Evolutionary conservation across 331 rosid genomes (phyloP).

Genomic region (Arachis monticola): DNA sequence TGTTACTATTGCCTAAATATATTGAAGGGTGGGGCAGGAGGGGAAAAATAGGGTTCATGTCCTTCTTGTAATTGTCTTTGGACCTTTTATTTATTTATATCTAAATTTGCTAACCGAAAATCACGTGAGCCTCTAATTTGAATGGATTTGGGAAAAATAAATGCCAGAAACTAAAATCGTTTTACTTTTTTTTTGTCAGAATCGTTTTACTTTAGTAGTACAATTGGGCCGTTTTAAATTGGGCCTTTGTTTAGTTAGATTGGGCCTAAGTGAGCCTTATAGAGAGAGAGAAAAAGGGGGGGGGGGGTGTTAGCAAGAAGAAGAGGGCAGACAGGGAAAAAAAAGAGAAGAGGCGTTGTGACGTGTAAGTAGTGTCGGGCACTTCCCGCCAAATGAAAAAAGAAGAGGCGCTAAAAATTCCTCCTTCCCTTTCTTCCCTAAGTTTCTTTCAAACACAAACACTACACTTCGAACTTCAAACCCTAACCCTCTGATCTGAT

Average conservation of each 20-base stretch:
- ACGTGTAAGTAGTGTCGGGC: not conserved
- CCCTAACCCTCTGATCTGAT: not conserved
- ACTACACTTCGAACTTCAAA: slow-evolving; percentile 28
- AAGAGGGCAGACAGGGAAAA: not conserved
- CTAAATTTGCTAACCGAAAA: too few relatives aligned
- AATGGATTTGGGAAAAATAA: too few relatives aligned
- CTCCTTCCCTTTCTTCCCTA: not conserved
- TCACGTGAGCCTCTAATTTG: too few relatives aligned
- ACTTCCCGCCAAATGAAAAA: slow-evolving; percentile 50
- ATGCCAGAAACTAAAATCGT: too few relatives aligned
- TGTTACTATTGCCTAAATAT: too few relatives aligned
- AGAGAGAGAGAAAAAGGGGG: not conserved
- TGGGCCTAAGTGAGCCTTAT: not conserved
- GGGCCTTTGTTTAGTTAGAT: not conserved
- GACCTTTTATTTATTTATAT: too few relatives aligned
- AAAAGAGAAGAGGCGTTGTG: not conserved
- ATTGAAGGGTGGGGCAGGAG: too few relatives aligned
- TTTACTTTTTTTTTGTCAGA: too few relatives aligned
- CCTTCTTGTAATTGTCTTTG: too few relatives aligned
- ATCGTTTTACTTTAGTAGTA: too few relatives aligned
- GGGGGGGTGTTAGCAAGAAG: not conserved
- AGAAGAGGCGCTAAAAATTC: slow-evolving; percentile 36
- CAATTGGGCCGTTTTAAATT: not conserved
- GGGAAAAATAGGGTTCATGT: too few relatives aligned
- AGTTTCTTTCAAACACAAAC: not conserved